phyloP scores from a whole-genome alignment of 257 asterid species.

The Hygrophila difformis region DNA sequence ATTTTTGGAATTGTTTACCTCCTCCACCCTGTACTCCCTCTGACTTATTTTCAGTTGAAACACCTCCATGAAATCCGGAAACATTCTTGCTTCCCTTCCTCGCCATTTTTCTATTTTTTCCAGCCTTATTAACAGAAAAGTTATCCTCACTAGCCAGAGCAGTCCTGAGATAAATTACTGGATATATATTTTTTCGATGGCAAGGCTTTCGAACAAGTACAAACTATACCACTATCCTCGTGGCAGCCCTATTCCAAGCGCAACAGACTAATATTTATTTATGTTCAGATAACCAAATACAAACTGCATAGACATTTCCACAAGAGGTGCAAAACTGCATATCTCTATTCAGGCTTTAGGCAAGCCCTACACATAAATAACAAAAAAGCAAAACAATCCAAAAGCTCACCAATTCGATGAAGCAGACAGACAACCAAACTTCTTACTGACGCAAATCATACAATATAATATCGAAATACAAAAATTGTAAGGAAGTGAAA shows the following conservation, averaged over 20 bases:
- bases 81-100: conserved; percentile 37
- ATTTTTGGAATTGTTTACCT: conserved; percentile 20
- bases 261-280: conserved; percentile 11
- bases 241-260: conserved; percentile 16
- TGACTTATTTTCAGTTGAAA: conserved; percentile 23
- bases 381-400: too few relatives aligned
- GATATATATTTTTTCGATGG: conserved; percentile 27
- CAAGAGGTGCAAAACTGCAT: not conserved
- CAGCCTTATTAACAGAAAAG: conserved; percentile 19
- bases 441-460: too few relatives aligned
- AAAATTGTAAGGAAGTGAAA: too few relatives aligned
- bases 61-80: conserved; percentile 28
- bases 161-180: conserved; percentile 19
- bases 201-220: conserved; percentile 50
- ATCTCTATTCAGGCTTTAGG: too few relatives aligned
- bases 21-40: conserved; percentile 18
- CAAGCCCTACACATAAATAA: too few relatives aligned
- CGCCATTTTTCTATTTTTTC: conserved; percentile 44
- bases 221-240: conserved; percentile 26
- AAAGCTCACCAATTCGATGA: too few relatives aligned
- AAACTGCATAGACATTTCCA: not conserved
- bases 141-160: conserved; percentile 27
- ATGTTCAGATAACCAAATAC: not conserved
- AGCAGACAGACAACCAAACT: too few relatives aligned
- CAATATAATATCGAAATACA: too few relatives aligned